These are phyloP conservation scores for Teratosphaeriaceae sp. DNA, from an alignment of 2,329 filamentous ascomycete species.

Conservation along the genomic window DNA sequence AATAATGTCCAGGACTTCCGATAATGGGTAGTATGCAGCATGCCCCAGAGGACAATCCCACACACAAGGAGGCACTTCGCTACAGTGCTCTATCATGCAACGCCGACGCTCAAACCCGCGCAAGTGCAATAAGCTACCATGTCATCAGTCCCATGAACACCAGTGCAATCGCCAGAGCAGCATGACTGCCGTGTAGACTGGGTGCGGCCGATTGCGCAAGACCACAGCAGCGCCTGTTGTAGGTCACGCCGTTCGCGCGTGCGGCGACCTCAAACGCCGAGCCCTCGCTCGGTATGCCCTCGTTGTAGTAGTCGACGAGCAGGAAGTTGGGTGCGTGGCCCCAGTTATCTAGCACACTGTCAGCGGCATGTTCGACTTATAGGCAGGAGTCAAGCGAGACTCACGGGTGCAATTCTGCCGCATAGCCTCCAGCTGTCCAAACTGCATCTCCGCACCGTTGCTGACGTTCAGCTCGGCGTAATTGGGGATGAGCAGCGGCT, in stretches of 20 bases:
- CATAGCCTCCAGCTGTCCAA: conserved; percentile 59
- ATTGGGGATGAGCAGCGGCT: conserved; percentile 63
- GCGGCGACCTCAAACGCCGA: conserved; percentile 73
- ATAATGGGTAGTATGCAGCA: too few relatives aligned
- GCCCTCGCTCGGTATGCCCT: conserved; percentile 54
- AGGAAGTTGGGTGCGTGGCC: conserved; percentile 66
- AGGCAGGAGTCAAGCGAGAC: conserved; percentile 34
- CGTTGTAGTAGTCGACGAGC: conserved; percentile 81
- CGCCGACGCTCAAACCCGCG: too few relatives aligned
- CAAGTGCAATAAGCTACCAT: background rate
- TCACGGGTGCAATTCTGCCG: conserved; percentile 53
- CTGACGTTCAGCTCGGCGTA: conserved; percentile 63
- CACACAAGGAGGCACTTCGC: too few relatives aligned
- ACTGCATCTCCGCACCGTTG: conserved; percentile 56
- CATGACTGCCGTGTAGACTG: background rate
- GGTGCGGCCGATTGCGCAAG: conserved; percentile 1
- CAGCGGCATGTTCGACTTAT: conserved; percentile 26
- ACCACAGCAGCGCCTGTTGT: conserved; percentile 32
- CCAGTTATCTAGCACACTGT: conserved; percentile 41
- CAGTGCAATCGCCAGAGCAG: conserved; percentile 5
- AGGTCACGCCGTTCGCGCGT: conserved; percentile 65
- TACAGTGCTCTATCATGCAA: too few relatives aligned
- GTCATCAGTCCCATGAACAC: conserved; percentile 1
- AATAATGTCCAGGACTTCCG: too few relatives aligned
- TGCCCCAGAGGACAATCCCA: too few relatives aligned